These are phyloP conservation scores for Fusarium algeriense DNA, from an alignment of 2,329 filamentous ascomycete species.

Conservation along the genomic window DNA sequence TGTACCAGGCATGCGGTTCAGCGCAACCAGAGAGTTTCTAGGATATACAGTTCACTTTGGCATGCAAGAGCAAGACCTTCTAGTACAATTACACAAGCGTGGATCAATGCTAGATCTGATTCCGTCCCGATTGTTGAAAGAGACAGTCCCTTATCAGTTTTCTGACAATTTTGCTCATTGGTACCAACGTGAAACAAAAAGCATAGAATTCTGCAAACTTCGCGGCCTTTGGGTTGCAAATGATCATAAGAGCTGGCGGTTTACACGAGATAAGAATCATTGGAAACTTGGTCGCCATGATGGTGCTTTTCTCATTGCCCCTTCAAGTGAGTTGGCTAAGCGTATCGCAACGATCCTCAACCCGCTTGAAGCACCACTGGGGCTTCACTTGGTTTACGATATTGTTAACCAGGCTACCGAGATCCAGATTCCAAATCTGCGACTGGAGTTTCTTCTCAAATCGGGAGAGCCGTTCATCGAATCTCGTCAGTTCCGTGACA, in stretches of 20 bases:
- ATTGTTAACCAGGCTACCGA: neutral
- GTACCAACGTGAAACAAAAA: conserved; percentile 51
- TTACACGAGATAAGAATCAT: conserved; percentile 34
- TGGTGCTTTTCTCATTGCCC: conserved; percentile 6
- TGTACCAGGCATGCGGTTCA: conserved; percentile 54
- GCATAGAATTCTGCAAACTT: conserved; percentile 52
- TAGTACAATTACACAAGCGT: conserved; percentile 48
- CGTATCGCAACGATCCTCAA: conserved; percentile 9
- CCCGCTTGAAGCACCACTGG: conserved; percentile 20
- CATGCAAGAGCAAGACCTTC: conserved; percentile 55
- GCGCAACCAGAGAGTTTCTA: conserved; percentile 50
- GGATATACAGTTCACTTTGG: conserved; percentile 44
- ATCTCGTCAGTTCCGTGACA: conserved; percentile 33
- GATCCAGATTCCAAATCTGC: conserved; percentile 43
- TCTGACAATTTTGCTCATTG: conserved; percentile 60
- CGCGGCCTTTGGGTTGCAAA: conserved; percentile 46
- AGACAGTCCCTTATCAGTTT: conserved; percentile 53
- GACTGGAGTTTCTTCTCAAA: conserved; percentile 25
- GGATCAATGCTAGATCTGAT: conserved; percentile 48
- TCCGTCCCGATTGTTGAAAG: conserved; percentile 48
- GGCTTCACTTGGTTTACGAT: conserved; percentile 22
- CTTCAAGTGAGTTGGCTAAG: neutral
- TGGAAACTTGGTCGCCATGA: conserved; percentile 18
- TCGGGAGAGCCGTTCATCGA: neutral
- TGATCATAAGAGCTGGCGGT: conserved; percentile 37